phyloP scores from a whole-genome alignment of 2,329 filamentous ascomycete genomes.

The Fusarium sororula region DNA sequence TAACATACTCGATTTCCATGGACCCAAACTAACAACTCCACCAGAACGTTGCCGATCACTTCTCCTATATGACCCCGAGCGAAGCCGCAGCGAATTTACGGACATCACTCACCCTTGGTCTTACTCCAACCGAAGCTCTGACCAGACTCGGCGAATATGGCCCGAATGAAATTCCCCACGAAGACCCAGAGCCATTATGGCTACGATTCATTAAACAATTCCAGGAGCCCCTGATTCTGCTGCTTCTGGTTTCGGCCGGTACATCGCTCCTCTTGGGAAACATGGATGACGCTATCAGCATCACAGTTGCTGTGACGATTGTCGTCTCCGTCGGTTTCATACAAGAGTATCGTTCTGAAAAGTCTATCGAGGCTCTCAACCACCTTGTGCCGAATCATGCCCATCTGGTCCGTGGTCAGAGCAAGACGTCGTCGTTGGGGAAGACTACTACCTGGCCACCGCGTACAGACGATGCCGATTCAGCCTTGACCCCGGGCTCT shows the following conservation, averaged over 20 bases:
- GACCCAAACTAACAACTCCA: slow-evolving; percentile 23
- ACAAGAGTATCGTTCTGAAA: slow-evolving; percentile 97
- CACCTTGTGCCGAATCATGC: slow-evolving; percentile 95
- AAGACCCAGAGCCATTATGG: slow-evolving; percentile 94
- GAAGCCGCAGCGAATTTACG: slow-evolving; percentile 81
- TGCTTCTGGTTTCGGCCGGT: slow-evolving; percentile 88
- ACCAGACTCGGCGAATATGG: slow-evolving; percentile 83
- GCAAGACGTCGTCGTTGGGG: slow-evolving; percentile 44
- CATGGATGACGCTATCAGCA: slow-evolving; percentile 93
- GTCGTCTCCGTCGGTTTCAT: slow-evolving; percentile 96
- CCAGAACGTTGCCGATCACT: slow-evolving; percentile 67
- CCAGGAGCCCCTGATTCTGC: slow-evolving; percentile 90
- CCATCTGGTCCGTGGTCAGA: slow-evolving; percentile 80
- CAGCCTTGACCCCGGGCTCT: slow-evolving; percentile 54
- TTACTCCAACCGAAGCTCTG: slow-evolving; percentile 83
- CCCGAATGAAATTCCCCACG: slow-evolving; percentile 93
- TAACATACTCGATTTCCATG: not conserved
- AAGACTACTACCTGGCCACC: slow-evolving; percentile 61
- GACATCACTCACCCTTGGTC: slow-evolving; percentile 84
- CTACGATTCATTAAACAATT: slow-evolving; percentile 96
- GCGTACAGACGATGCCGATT: slow-evolving; percentile 55
- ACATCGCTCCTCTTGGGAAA: slow-evolving; percentile 93
- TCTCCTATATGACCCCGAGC: slow-evolving; percentile 74
- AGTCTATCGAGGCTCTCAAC: slow-evolving; percentile 94
- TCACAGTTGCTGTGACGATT: slow-evolving; percentile 94